phyloP scores from a whole-genome alignment of 192 early-diverging fungal species.

The Neocallimastix lanati region DNA sequence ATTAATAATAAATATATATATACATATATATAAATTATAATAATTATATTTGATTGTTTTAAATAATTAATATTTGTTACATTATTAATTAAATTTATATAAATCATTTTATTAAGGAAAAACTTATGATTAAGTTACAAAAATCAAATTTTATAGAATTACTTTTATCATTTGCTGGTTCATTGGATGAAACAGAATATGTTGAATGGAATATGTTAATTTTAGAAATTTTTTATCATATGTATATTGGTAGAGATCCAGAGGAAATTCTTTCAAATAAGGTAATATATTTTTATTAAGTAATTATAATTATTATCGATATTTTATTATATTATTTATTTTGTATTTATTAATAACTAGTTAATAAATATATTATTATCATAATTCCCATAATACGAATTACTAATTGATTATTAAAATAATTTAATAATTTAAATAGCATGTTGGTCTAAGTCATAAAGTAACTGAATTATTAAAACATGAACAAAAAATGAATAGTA shows the following conservation, averaged over 20 bases:
- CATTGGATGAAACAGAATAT: conserved; percentile 30
- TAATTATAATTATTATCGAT: not conserved
- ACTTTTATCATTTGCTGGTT: conserved; percentile 51
- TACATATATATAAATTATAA: too few species aligned
- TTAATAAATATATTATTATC: too few species aligned
- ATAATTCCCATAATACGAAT: too few species aligned
- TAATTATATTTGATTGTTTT: not conserved
- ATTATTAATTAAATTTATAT: not conserved
- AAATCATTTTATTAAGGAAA: conserved; percentile 13
- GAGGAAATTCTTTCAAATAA: conserved; percentile 11
- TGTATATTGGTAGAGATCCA: conserved; percentile 31
- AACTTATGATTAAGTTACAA: conserved; percentile 27
- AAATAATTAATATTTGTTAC: conserved; percentile 2
- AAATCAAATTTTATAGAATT: conserved; percentile 45
- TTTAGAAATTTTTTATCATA: conserved; percentile 40
- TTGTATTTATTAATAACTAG: too few species aligned
- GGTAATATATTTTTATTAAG: too few species aligned
- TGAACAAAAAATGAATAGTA: not conserved
- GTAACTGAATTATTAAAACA: not conserved
- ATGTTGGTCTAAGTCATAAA: conserved; percentile 2
- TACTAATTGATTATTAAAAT: too few species aligned
- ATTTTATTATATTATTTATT: too few species aligned
- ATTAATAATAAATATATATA: too few species aligned
- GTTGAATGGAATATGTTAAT: conserved; percentile 41
- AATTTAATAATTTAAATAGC: too few species aligned